phyloP scores from a whole-genome alignment of 2,329 filamentous ascomycete genomes.

The Phoma sp. region DNA sequence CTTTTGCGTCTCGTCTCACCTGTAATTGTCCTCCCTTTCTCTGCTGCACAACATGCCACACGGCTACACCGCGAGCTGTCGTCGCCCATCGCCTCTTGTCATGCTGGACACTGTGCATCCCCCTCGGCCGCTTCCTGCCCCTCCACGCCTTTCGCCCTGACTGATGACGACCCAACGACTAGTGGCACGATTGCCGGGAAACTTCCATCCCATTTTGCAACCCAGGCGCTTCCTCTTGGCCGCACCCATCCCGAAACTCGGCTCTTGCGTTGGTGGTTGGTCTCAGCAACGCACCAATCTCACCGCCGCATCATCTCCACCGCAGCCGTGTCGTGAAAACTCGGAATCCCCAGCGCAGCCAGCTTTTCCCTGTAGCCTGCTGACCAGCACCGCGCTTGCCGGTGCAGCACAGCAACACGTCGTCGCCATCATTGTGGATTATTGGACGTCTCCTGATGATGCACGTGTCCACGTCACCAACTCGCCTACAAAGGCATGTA shows the following conservation, averaged over 20 bases:
- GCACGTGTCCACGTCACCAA: too few species aligned
- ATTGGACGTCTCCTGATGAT: too few species aligned
- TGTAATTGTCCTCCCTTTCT: not conserved
- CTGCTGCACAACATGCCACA: not conserved
- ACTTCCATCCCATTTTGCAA: not conserved
- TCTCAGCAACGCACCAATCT: constrained; percentile 12
- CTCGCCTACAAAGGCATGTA: too few species aligned
- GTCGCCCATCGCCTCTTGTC: constrained; percentile 1
- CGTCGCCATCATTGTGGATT: too few species aligned
- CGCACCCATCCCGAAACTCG: constrained; percentile 9
- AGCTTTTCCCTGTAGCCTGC: too few species aligned
- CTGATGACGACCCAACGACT: constrained; percentile 1
- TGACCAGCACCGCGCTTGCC: too few species aligned
- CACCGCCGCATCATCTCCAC: constrained; percentile 7
- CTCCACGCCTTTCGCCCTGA: constrained; percentile 6
- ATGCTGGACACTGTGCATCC: constrained; percentile 8
- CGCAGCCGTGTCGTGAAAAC: constrained; percentile 9
- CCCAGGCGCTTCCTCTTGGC: constrained; percentile 4
- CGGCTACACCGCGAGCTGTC: not conserved
- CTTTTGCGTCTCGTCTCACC: not conserved
- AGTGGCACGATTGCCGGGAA: constrained; percentile 7
- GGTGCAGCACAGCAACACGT: too few species aligned
- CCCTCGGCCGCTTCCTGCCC: constrained; percentile 9
- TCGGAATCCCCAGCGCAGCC: constrained; percentile 1
- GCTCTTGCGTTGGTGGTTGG: constrained; percentile 7